Percentiles rank a stretch among this genome's conserved stretches.
These are phyloP conservation scores for Aureobasidium leucospermi DNA, from an alignment of 2,329 filamentous ascomycete genomes.

Conservation along the genomic window DNA sequence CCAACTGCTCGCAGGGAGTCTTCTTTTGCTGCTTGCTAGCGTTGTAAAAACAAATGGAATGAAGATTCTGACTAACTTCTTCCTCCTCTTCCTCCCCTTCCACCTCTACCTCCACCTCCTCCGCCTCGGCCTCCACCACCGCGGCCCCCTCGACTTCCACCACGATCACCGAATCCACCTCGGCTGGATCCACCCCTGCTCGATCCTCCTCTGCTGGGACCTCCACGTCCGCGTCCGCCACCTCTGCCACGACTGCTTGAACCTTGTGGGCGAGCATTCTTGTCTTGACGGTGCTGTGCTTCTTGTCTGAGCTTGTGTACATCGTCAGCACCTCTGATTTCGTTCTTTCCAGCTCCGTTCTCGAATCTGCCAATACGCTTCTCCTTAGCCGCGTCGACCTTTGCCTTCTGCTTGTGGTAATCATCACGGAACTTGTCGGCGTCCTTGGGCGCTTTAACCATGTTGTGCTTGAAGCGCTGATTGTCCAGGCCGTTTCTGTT, in stretches of 20 bases:
- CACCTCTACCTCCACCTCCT: neutral
- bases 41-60: neutral
- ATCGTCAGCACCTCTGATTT: conserved; percentile 75
- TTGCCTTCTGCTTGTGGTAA: conserved; percentile 84
- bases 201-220: neutral
- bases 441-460: conserved; percentile 81
- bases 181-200: neutral
- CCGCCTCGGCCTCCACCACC: neutral
- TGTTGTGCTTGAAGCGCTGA: conserved; percentile 74
- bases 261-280: conserved; percentile 69
- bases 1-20: neutral
- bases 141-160: neutral
- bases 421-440: conserved; percentile 90
- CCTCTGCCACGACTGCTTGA: conserved; percentile 1
- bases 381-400: conserved; percentile 78
- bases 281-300: conserved; percentile 69
- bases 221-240: neutral
- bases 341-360: conserved; percentile 56
- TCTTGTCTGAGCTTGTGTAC: conserved; percentile 75
- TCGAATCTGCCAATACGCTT: conserved; percentile 65
- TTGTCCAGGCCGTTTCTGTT: conserved; percentile 19
- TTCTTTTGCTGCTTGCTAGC: neutral
- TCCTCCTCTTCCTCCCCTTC: neutral
- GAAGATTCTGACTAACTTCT: neutral
- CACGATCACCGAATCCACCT: conserved; percentile 6